These are phyloP conservation scores for Geotrichum histeridarum DNA, from an alignment of 1,139 yeast species.

Conservation along the genomic window DNA sequence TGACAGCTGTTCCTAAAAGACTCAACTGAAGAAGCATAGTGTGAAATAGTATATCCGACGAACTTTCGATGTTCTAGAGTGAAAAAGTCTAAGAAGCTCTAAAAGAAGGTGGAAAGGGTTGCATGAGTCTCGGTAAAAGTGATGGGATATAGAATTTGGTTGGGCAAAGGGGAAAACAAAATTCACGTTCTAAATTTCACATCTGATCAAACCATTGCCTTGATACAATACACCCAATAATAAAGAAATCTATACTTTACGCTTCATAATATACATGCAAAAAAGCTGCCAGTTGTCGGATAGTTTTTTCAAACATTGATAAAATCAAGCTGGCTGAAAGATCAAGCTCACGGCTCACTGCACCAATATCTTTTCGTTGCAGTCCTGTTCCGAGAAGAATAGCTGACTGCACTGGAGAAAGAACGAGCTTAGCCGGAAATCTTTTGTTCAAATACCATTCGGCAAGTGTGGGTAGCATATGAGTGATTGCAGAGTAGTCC, in stretches of 20 bases:
- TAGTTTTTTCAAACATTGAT: constrained; percentile 93
- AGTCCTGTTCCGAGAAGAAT: constrained; percentile 89
- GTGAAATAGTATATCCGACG: too few relatives aligned
- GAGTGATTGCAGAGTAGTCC: constrained; percentile 93
- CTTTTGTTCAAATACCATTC: constrained; percentile 59
- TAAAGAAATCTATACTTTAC: too few relatives aligned
- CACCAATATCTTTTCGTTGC: constrained; percentile 82
- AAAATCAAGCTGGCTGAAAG: constrained; percentile 81
- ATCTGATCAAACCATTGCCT: too few relatives aligned
- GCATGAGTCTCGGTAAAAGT: not conserved
- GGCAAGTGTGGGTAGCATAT: constrained; percentile 75
- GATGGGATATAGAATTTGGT: not conserved
- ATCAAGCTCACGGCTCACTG: constrained; percentile 69
- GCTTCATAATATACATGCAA: too few relatives aligned
- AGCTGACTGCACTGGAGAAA: constrained; percentile 87
- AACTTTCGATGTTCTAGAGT: not conserved
- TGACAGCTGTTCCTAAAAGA: constrained; percentile 27
- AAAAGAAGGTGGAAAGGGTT: too few relatives aligned
- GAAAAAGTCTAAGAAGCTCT: not conserved
- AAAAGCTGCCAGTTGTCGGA: constrained; percentile 54
- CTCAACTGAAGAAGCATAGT: constrained; percentile 15
- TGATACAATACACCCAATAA: too few relatives aligned
- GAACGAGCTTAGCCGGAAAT: constrained; percentile 44
- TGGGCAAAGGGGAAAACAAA: not conserved
- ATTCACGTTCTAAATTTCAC: too few relatives aligned